Evolutionary conservation across 2,329 filamentous ascomycete species (phyloP).

Genomic region (Botryotinia globosa): DNA sequence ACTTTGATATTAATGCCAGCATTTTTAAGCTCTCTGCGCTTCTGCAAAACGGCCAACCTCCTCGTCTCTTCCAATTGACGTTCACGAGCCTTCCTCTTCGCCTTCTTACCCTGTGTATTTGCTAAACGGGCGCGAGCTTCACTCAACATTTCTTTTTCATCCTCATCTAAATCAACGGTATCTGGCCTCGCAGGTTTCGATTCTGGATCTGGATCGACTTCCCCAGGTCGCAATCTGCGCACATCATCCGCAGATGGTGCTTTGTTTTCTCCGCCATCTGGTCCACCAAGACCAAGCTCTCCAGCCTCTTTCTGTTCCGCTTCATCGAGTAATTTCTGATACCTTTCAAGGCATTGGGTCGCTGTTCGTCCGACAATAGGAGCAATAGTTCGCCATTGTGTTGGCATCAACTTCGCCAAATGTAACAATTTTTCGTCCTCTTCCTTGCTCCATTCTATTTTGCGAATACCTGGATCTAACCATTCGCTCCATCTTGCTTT

Average conservation of each 20-base stretch:
- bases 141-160: slow-evolving; percentile 99
- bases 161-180: slow-evolving; percentile 96
- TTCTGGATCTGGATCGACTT: slow-evolving; percentile 96
- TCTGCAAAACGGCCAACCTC: slow-evolving; percentile 85
- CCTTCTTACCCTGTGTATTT: slow-evolving; percentile 98
- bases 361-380: slow-evolving; percentile 95
- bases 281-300: slow-evolving; percentile 77
- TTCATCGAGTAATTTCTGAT: slow-evolving; percentile 94
- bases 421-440: slow-evolving; percentile 97
- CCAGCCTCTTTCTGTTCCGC: slow-evolving; percentile 84
- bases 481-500: slow-evolving; percentile 98
- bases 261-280: slow-evolving; percentile 79
- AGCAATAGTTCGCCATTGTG: slow-evolving; percentile 98
- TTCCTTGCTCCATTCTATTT: slow-evolving; percentile 98
- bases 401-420: slow-evolving; percentile 96
- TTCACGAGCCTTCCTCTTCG: slow-evolving; percentile 94
- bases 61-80: slow-evolving; percentile 93
- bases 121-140: slow-evolving; percentile 94
- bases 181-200: slow-evolving; percentile 93
- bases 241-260: slow-evolving; percentile 93
- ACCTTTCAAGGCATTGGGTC: slow-evolving; percentile 94
- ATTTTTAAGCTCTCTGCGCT: slow-evolving; percentile 93
- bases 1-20: slow-evolving; percentile 98
- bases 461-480: slow-evolving; percentile 96
- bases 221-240: slow-evolving; percentile 80